Evolutionary conservation across 768 basidiomycete genomes (phyloP).

Genomic region (Auriscalpium vulgare): DNA sequence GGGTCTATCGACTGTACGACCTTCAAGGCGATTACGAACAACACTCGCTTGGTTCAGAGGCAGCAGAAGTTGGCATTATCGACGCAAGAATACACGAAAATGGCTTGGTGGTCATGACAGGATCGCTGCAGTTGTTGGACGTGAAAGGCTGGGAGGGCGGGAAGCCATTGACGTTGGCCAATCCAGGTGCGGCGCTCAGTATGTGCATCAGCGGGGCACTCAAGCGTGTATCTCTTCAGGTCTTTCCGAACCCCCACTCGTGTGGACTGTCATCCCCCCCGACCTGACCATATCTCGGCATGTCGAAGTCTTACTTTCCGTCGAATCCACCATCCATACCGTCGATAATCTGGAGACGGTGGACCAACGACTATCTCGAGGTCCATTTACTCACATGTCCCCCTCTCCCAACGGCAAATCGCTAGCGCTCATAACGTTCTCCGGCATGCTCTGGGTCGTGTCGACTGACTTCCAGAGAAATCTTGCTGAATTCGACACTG

Average conservation of each 20-base stretch:
- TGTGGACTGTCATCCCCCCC: constrained; percentile 88
- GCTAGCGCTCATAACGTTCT: constrained; percentile 71
- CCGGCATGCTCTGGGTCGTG: constrained; percentile 83
- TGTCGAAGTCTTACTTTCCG: constrained; percentile 80
- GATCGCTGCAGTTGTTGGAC: constrained; percentile 68
- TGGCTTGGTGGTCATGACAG: constrained; percentile 81
- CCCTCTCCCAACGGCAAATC: constrained; percentile 94
- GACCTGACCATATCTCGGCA: constrained; percentile 86
- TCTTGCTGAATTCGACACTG: constrained; percentile 81
- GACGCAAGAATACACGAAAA: constrained; percentile 82
- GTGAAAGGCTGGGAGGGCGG: constrained; percentile 85
- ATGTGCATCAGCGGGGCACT: not conserved
- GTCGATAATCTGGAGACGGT: constrained; percentile 85
- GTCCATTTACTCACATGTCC: constrained; percentile 81
- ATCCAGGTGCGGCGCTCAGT: constrained; percentile 50
- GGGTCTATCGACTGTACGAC: constrained; percentile 84
- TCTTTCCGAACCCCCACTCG: constrained; percentile 67
- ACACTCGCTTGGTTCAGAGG: constrained; percentile 76
- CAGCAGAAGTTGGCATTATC: constrained; percentile 72
- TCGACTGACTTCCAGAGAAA: constrained; percentile 87
- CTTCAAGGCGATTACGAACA: constrained; percentile 82
- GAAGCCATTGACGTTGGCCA: constrained; percentile 63
- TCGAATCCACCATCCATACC: constrained; percentile 69
- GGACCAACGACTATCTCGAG: constrained; percentile 82
- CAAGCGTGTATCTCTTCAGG: constrained; percentile 30